Evolutionary conservation across 148 eudicot genomes (phyloP), one percentile per base, ranked within the genome.

Genomic region (Rhododendron ferrugineum): DNA sequence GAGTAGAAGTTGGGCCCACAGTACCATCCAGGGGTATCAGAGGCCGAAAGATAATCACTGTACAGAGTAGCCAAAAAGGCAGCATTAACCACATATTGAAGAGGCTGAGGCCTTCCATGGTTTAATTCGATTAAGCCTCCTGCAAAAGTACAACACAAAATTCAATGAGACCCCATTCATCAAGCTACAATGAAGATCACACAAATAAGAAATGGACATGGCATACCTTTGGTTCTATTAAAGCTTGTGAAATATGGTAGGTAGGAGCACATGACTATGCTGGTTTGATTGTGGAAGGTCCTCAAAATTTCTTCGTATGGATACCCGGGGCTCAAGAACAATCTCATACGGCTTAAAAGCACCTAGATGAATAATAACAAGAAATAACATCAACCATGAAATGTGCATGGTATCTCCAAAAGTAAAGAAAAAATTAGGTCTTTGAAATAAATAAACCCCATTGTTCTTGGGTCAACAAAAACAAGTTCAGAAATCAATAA

Each of bases 101-200:
- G 98, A 70, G 98, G 96, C 91, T 94, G 98, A 47, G 98, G 98
- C 42, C 92, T 88, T 85, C 98, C 98, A 85, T 94, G 95, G 87
- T 92, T 96, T 84, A 96, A 89, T 72, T 94, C 91, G 83, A 96
- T 96, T 92, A 94, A 83, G 64, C 98, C 98, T 30, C 98, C 98
- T 96, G 89, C 70, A 87, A 52, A 30, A 82, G 32, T 56, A 42
- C 64, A 66, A 18, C 80, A 47, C 20, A 86, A 85, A 37, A 26
- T 47, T 34, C 36, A 62, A 26, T 75, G 6, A 62, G 58, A 77
- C 68, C 44, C 28, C 46, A 74, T 14, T 20, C 20, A 16, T 68
- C 16, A 52, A 80, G 36, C 9, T 74, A 49, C 50, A 73, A 7
- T 20, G 16, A 30, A 66, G 58, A 75, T 46, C 30, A 60, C 56